Evolutionary conservation across 129 eudicot genomes (phyloP).

Genomic region (Centaurea solstitialis): DNA sequence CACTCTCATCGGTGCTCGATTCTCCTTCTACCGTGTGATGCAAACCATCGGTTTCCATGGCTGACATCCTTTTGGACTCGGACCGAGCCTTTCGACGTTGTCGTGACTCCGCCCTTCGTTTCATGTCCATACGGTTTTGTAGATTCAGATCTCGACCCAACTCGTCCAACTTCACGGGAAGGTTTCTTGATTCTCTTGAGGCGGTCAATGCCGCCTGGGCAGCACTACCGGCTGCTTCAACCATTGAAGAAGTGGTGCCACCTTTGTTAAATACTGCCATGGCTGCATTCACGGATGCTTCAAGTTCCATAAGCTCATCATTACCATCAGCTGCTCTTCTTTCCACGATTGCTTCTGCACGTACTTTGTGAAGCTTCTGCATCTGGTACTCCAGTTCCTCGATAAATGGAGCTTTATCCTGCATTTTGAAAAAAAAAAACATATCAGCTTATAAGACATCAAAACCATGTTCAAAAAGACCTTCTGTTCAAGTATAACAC

Average conservation of each 20-base stretch:
- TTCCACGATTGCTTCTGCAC: constrained; percentile 70
- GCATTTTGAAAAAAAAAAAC: constrained; percentile 12
- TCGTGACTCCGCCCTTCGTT: constrained; percentile 72
- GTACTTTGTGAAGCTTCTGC: constrained; percentile 90
- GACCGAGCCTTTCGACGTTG: constrained; percentile 57
- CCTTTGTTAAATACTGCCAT: constrained; percentile 59
- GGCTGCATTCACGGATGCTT: constrained; percentile 83
- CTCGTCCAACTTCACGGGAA: constrained; percentile 83
- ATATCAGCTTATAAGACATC: not conserved
- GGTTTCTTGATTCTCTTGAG: constrained; percentile 47
- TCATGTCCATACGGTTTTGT: constrained; percentile 80
- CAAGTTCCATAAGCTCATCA: constrained; percentile 80
- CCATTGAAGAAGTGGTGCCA: constrained; percentile 44
- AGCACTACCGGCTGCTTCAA: constrained; percentile 64
- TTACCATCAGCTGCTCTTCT: constrained; percentile 75
- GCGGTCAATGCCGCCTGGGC: constrained; percentile 70
- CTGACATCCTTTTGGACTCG: constrained; percentile 56
- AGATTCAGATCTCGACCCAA: constrained; percentile 80
- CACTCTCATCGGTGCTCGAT: constrained; percentile 97
- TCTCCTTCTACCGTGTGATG: constrained; percentile 77
- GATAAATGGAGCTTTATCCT: constrained; percentile 86
- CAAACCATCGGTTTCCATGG: constrained; percentile 46
- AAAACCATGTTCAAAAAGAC: not conserved
- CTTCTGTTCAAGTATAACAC: not conserved
- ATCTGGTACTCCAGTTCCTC: constrained; percentile 95